phyloP scores from a whole-genome alignment of 805 yeast genomes.

The Kluyveromyces nonfermentans region DNA sequence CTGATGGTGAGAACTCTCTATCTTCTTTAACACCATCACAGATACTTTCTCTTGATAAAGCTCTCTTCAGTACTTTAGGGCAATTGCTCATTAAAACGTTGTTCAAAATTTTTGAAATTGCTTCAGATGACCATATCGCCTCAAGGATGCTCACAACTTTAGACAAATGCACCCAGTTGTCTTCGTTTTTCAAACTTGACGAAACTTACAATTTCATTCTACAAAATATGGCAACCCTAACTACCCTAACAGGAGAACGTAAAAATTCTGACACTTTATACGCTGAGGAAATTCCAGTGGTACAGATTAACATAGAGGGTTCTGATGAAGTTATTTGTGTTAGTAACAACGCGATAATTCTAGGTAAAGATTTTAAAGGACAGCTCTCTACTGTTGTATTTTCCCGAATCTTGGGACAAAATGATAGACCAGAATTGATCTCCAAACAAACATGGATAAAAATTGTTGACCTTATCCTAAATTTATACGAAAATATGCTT shows the following conservation, averaged over 20 bases:
- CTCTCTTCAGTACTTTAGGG: constrained; percentile 57
- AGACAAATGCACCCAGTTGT: constrained; percentile 75
- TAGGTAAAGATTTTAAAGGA: constrained; percentile 87
- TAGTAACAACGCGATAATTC: constrained; percentile 68
- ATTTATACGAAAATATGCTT: constrained; percentile 63
- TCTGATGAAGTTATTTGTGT: constrained; percentile 55
- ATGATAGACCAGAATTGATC: constrained; percentile 35
- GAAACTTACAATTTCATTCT: constrained; percentile 57
- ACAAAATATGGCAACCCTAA: constrained; percentile 55
- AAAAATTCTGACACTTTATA: constrained; percentile 8
- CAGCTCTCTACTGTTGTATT: constrained; percentile 82
- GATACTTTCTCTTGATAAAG: constrained; percentile 54
- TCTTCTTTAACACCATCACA: constrained; percentile 13
- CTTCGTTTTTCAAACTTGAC: constrained; percentile 50
- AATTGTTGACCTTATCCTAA: constrained; percentile 49
- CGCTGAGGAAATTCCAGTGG: constrained; percentile 31
- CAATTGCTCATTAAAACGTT: constrained; percentile 61
- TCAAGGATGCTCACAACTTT: constrained; percentile 80
- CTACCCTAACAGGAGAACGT: constrained; percentile 45
- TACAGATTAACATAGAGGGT: constrained; percentile 39
- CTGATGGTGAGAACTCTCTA: constrained; percentile 13
- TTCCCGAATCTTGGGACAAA: constrained; percentile 63
- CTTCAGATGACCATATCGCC: constrained; percentile 82
- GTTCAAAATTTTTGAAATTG: constrained; percentile 72
- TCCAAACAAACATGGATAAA: constrained; percentile 45